Evolutionary conservation across 371 early-diverging fungal species (phyloP).

Genomic region (Zancudomyces culisetae): DNA sequence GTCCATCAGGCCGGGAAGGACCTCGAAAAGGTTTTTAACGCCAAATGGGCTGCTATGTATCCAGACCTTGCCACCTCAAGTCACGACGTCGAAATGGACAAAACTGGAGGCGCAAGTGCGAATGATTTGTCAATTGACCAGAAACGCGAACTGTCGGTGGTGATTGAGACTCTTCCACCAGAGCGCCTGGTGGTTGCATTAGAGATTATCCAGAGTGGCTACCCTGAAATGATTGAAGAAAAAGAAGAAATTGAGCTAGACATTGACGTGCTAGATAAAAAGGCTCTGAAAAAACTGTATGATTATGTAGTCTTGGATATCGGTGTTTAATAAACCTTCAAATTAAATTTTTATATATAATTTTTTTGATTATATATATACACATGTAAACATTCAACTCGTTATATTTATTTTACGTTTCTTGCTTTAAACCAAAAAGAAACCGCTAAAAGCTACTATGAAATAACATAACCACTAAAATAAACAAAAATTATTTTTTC

Average conservation of each 20-base stretch:
- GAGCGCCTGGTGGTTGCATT: constrained; percentile 61
- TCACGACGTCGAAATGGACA: constrained; percentile 8
- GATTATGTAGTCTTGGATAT: constrained; percentile 53
- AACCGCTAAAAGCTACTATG: neutral
- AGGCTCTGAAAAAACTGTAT: constrained; percentile 67
- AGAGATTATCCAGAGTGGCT: constrained; percentile 63
- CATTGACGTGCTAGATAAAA: constrained; percentile 68
- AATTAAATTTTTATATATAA: too few species aligned
- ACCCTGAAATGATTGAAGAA: constrained; percentile 59
- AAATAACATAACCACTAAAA: neutral
- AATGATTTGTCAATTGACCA: constrained; percentile 62
- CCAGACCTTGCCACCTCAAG: constrained; percentile 33
- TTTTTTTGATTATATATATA: too few species aligned
- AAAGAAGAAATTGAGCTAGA: constrained; percentile 88
- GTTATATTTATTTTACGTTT: neutral
- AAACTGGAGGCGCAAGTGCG: constrained; percentile 8
- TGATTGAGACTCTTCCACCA: constrained; percentile 57
- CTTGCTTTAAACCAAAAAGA: neutral
- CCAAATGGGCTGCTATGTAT: constrained; percentile 49
- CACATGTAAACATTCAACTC: too few species aligned
- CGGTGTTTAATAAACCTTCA: constrained; percentile 14
- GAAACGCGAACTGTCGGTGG: constrained; percentile 69
- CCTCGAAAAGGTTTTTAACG: constrained; percentile 65
- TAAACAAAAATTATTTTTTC: neutral
- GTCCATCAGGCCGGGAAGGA: constrained; percentile 68